Evolutionary conservation across 2,329 filamentous ascomycete species (phyloP).

Genomic region (Apiospora marii): DNA sequence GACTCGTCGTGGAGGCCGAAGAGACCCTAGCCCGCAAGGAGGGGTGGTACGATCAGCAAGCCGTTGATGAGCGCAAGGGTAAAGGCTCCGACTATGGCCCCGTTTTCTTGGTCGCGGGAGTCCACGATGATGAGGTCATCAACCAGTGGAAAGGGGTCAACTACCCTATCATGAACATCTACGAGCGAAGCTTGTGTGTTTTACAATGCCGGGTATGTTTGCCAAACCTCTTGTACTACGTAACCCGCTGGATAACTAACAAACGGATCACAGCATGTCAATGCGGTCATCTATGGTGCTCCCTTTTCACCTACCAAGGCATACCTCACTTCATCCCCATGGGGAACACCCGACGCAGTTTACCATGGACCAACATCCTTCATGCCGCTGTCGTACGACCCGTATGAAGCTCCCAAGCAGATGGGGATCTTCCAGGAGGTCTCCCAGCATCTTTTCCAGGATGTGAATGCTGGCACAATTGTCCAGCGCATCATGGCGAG

Average conservation of each 20-base stretch:
- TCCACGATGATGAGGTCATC: conserved; percentile 94
- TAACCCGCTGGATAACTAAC: conserved; percentile 26
- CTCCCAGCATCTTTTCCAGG: conserved; percentile 77
- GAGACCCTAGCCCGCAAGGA: conserved; percentile 70
- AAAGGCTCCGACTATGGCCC: conserved; percentile 80
- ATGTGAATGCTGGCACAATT: conserved; percentile 92
- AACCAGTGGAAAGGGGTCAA: conserved; percentile 97
- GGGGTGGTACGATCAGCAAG: conserved; percentile 78
- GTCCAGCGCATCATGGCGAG: conserved; percentile 90
- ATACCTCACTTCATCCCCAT: conserved; percentile 79
- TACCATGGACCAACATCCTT: conserved; percentile 98
- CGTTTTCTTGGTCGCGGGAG: conserved; percentile 87
- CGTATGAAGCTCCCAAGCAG: conserved; percentile 80
- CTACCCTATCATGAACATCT: conserved; percentile 99
- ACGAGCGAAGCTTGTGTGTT: conserved; percentile 93
- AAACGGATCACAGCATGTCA: conserved; percentile 70
- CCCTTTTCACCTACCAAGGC: conserved; percentile 84
- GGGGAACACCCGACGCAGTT: conserved; percentile 77
- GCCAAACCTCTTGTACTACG: neutral
- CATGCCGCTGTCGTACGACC: conserved; percentile 81
- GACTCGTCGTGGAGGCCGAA: conserved; percentile 77
- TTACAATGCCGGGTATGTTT: conserved; percentile 84
- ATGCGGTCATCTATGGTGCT: conserved; percentile 87
- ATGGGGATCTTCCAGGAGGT: conserved; percentile 88
- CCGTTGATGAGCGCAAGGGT: conserved; percentile 67